Evolutionary conservation across 2,329 filamentous ascomycete genomes (phyloP), one percentile per base, ranked within the genome.

Genomic region (Neopestalotiopsis sp.): DNA sequence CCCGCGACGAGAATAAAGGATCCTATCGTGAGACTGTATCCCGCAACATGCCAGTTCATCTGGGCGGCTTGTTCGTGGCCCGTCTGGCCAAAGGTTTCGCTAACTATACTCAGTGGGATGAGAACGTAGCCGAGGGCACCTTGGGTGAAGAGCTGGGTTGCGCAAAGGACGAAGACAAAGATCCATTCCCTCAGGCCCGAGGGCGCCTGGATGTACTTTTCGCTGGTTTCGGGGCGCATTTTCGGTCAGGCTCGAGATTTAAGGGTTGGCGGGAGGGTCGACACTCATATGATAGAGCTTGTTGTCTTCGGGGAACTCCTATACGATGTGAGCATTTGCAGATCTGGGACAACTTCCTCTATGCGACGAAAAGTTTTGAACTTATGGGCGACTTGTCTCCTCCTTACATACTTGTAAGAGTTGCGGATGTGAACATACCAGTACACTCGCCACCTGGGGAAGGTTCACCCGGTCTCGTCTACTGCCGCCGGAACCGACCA

Each of bases 1-100:
- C 88, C 88, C 2, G 84, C 84, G 2, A 88, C 79, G 2, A 91
- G 80, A 40, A 90, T 85, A 72, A 90, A 90, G 0, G 88, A 86
- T 12, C 88, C 88, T 5, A 82, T 80, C 5, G 82, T 87, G 71
- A 90, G 76, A 10, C 81, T 84, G 74, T 89, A 91, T 1, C 86
- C 87, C 0, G 87, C 88, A 12, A 88, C 81, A 61, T 86, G 83
- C 88, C 89, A 90, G 61, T 82, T 83, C 14, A 89, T 78, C n/a
- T 83, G 76, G 9, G 83, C 83, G 0, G 79, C 76, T 2, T 82
- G 80, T 24, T 52, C 45, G 45, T 52, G 45, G 57, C 57, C 57
- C 13, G 20, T 59, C 24, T 30, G 3, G 74, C 79, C 60, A 84
- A 77, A 17, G 79, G 57, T 30, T 12, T 34, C 14, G 24, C 57